These are phyloP conservation scores for Bromus sterilis DNA, from an alignment of 176 grass and related monocot genomes.

Conservation along the genomic window DNA sequence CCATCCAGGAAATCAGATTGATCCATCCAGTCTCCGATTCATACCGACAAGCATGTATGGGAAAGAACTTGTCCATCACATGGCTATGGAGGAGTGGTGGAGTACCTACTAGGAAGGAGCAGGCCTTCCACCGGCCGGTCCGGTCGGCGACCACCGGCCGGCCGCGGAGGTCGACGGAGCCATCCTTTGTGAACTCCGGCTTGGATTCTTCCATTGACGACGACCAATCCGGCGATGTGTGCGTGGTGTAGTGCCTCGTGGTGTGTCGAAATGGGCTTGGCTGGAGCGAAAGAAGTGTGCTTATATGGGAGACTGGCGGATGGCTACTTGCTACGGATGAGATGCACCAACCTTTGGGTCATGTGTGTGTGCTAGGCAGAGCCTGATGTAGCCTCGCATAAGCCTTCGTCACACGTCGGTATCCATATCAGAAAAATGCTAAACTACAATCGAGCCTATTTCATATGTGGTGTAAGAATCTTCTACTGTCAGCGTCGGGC, in stretches of 20 bases:
- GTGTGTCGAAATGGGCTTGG: neutral
- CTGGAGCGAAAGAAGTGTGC: neutral
- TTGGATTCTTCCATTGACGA: neutral
- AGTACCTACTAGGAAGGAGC: slow-evolving; percentile 65
- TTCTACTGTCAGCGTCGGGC: too few relatives aligned
- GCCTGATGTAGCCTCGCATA: too few relatives aligned
- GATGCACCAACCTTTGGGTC: neutral
- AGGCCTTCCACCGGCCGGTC: slow-evolving; percentile 76
- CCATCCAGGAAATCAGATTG: neutral
- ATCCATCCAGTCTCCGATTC: too few relatives aligned
- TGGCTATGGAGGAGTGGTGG: too few relatives aligned
- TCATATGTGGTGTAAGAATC: too few relatives aligned
- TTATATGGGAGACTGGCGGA: neutral
- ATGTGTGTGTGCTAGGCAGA: neutral
- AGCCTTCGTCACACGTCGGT: too few relatives aligned
- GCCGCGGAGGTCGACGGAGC: slow-evolving; percentile 60
- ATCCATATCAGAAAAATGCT: too few relatives aligned
- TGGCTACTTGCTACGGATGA: neutral
- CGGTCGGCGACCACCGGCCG: slow-evolving; percentile 35
- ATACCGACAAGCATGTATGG: too few relatives aligned
- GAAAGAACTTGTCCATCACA: too few relatives aligned
- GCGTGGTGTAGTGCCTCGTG: neutral
- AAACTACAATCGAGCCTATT: too few relatives aligned
- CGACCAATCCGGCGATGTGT: neutral
- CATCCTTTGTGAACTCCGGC: slow-evolving; percentile 50